Base-by-base conservation (phyloP, 352 stramenopile genomes). In the Phytophthora lateralis region DNA sequence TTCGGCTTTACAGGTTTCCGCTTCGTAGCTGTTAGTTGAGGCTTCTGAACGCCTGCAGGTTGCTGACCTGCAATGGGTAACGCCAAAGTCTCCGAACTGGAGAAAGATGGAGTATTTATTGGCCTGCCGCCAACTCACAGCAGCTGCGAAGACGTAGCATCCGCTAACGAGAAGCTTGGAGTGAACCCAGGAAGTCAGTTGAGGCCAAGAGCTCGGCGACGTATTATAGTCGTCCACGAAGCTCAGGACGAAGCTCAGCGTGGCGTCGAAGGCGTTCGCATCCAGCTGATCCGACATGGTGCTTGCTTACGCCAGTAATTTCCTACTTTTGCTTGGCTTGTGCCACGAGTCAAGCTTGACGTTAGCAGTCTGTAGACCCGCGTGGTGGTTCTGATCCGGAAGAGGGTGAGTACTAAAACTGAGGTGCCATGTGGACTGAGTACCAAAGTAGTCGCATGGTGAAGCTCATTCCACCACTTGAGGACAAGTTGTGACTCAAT, bases 371-470 rank as follows among this genome's bases (percentile, higher is more conserved):
- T 24, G 21, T 24, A 3, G 21, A 24, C 21, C 21, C 21, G 9
- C 10, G 27, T 52, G 56, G 26, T 44, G 20, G 24, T 62, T 67
- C 60, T 70, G 41, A 55, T 66, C 62, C 44, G 53, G 44, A 67
- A 60, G 52, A 37, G 35, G 53, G 17, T 45, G 15, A 9, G n/a
- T 5, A 18, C 21, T 41, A 21, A 37, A 37, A 37, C 32, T 8
- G 10, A 2, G 12, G 4, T 3, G 14, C 30, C 30, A 35, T 50
- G 15, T 14, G 38, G 10, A 26, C 21, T 41, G 30, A 50, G 15
- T 30, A 44, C 47, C 17, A 54, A 26, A 27, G 24, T 10, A 18
- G 11, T 43, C 21, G 24, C 24, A 20, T 20, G 11, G 32, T 43
- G 12, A 24, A 39, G 3, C 2, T 38, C 56, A 71, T 41, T 63